Percentiles rank a stretch among this genome's conserved stretches.
Evolutionary conservation across 176 grass and related monocot genomes (phyloP).

Genomic region (Miscanthus lutarioriparius): DNA sequence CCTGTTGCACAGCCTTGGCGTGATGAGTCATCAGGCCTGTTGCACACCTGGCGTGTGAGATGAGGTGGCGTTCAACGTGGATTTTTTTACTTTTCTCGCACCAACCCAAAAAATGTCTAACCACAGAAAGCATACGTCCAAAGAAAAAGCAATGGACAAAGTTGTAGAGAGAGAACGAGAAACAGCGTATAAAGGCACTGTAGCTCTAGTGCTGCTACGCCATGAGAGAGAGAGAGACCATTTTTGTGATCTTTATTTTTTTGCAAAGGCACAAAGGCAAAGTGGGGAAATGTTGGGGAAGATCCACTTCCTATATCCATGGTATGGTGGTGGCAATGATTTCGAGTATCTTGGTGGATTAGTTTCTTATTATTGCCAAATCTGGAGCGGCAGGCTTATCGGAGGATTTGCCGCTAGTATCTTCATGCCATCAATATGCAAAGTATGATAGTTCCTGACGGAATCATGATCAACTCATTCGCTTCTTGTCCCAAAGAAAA

Average conservation of each 20-base stretch:
- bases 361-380: neutral
- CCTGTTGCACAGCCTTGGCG: neutral
- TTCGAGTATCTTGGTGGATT: slow-evolving; percentile 15
- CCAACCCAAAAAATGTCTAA: neutral
- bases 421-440: neutral
- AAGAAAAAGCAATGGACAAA: neutral
- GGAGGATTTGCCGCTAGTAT: neutral
- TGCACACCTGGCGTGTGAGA: neutral
- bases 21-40: neutral
- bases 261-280: neutral
- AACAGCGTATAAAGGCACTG: neutral
- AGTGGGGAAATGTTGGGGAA: neutral
- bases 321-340: neutral
- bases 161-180: neutral
- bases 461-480: neutral
- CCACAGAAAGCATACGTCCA: neutral
- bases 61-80: slow-evolving; percentile 26
- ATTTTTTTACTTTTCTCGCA: neutral
- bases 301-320: neutral
- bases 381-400: neutral
- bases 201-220: neutral
- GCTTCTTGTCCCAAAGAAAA: neutral
- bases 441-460: neutral
- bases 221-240: neutral
- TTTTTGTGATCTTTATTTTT: neutral